A percentile compares a stretch with the other conserved stretches of the same genome.
These are phyloP conservation scores for Tulasnella sp. DNA, from an alignment of 768 basidiomycete genomes.

Conservation along the genomic window DNA sequence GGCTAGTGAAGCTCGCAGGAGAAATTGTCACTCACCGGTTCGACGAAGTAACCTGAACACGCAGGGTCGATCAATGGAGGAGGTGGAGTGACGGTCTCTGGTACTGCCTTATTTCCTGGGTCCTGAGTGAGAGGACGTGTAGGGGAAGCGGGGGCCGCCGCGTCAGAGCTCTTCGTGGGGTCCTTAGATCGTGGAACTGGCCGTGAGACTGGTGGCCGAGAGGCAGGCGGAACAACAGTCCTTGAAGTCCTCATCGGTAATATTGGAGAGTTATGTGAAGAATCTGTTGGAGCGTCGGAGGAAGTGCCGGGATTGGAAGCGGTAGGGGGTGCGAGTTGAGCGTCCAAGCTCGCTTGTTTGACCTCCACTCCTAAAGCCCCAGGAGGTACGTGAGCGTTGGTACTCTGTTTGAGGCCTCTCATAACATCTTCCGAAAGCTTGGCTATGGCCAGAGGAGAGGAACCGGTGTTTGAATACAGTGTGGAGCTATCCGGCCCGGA, in stretches of 20 bases:
- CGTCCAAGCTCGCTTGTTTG: background rate
- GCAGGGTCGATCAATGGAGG: constrained; percentile 55
- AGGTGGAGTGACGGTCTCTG: constrained; percentile 27
- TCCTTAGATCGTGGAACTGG: constrained; percentile 20
- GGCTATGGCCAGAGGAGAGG: constrained; percentile 40
- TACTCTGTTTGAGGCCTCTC: background rate
- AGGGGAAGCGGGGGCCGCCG: background rate
- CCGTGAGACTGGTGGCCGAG: constrained; percentile 9
- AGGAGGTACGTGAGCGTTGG: too few species aligned
- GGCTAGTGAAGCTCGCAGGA: background rate
- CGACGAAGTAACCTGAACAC: constrained; percentile 96
- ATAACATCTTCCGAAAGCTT: constrained; percentile 16
- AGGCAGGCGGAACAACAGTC: background rate
- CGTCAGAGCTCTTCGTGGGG: background rate
- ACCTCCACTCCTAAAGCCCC: constrained; percentile 8
- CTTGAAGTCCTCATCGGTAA: background rate
- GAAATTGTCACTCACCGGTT: constrained; percentile 61
- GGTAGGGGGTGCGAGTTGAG: background rate
- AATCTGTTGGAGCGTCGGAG: constrained; percentile 27
- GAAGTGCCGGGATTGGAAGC: constrained; percentile 31
- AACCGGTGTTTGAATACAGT: constrained; percentile 40
- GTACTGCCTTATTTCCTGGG: background rate
- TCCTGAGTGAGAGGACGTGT: background rate
- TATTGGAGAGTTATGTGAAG: too few species aligned
- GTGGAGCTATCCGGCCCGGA: constrained; percentile 31